phyloP scores from a whole-genome alignment of 768 basidiomycete genomes.

The Macrolepiota albuminosa region DNA sequence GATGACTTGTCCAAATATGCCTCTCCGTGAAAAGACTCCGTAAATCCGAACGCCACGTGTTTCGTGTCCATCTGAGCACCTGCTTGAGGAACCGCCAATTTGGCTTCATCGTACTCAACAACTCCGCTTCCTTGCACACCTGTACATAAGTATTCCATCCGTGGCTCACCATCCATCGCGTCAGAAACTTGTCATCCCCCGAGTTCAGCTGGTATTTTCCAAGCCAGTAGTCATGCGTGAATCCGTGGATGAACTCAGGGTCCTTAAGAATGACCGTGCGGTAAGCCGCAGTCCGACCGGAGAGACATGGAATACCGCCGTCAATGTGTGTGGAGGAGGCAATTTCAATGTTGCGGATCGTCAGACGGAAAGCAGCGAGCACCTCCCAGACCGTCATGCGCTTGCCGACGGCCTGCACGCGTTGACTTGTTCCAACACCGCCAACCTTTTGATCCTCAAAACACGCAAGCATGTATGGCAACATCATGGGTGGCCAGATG shows the following conservation, averaged over 20 bases:
- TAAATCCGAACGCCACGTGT: constrained; percentile 91
- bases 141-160: constrained; percentile 96
- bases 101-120: constrained; percentile 92
- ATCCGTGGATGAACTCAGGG: constrained; percentile 88
- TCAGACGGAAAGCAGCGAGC: constrained; percentile 86
- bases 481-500: constrained; percentile 89
- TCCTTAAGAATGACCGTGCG: constrained; percentile 93
- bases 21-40: constrained; percentile 86
- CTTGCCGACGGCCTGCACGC: constrained; percentile 75
- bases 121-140: constrained; percentile 78
- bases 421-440: constrained; percentile 87
- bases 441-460: constrained; percentile 94
- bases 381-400: constrained; percentile 94
- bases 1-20: constrained; percentile 83
- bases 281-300: constrained; percentile 90
- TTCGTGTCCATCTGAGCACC: constrained; percentile 88
- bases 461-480: constrained; percentile 86
- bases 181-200: constrained; percentile 92
- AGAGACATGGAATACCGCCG: constrained; percentile 87
- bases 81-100: constrained; percentile 96
- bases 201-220: constrained; percentile 94
- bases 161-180: constrained; percentile 94
- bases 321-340: constrained; percentile 87
- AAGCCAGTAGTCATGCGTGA: constrained; percentile 92
- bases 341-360: constrained; percentile 94